A percentile compares a stretch with the other conserved stretches of the same genome.
phyloP scores from a whole-genome alignment of 1,284 basidiomycete species.

The Earliella scabrosa region DNA sequence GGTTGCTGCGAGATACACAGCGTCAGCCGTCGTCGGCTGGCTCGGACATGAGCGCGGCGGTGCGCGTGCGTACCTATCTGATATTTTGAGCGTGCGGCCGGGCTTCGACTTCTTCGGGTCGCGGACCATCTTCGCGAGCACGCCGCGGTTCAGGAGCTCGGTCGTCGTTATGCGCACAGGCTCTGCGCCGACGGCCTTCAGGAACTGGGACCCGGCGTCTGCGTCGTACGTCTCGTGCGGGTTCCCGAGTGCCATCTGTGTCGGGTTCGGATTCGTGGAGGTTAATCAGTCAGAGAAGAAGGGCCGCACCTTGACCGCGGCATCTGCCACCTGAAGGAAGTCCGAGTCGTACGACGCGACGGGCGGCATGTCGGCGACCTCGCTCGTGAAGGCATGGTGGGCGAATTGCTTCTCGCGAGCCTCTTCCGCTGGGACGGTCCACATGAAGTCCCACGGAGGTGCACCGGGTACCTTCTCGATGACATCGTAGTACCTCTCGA shows the following conservation, averaged over 20 bases:
- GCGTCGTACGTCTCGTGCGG: constrained; percentile 69
- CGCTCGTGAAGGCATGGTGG: constrained; percentile 58
- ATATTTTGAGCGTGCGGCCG: constrained; percentile 75
- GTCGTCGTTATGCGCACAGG: constrained; percentile 56
- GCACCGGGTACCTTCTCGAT: constrained; percentile 45
- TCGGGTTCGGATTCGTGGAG: no score
- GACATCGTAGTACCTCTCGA: constrained; percentile 54
- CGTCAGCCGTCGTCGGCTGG: not conserved
- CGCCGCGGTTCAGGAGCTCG: constrained; percentile 61
- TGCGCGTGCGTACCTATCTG: constrained; percentile 54
- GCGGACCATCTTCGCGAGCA: constrained; percentile 67
- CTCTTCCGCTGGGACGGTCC: constrained; percentile 72
- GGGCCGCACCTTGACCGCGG: constrained; percentile 67
- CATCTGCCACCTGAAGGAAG: constrained; percentile 58
- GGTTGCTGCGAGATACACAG: constrained; percentile 56
- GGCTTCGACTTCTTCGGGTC: constrained; percentile 65
- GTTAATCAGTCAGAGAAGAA: no score
- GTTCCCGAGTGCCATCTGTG: constrained; percentile 77
- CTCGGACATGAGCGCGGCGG: not conserved
- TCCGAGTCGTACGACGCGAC: constrained; percentile 39
- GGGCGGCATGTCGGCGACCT: constrained; percentile 44
- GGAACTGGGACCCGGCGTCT: constrained; percentile 55
- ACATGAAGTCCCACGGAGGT: constrained; percentile 74
- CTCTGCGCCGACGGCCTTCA: constrained; percentile 59
- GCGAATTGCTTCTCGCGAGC: constrained; percentile 72